These are phyloP conservation scores for Metschnikowia reukaufii DNA, from an alignment of 805 yeast genomes.

Conservation along the genomic window DNA sequence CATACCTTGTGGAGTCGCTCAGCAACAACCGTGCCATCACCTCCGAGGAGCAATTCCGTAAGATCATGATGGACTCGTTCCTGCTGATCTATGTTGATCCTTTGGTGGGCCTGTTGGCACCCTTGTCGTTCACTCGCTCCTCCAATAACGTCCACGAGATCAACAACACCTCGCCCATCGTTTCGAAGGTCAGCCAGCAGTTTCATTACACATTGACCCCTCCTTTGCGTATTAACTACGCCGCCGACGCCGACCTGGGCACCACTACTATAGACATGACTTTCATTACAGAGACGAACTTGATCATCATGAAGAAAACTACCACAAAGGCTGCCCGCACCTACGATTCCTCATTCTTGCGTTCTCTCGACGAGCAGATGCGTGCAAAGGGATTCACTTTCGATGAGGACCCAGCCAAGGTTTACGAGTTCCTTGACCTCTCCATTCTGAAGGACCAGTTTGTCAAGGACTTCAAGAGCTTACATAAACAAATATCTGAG, in stretches of 20 bases:
- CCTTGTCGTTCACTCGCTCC: slow-evolving; percentile 28
- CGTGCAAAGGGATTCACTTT: slow-evolving; percentile 18
- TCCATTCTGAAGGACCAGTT: slow-evolving; percentile 17
- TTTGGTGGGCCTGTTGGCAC: slow-evolving; percentile 35
- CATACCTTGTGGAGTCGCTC: slow-evolving; percentile 23
- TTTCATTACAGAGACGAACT: slow-evolving; percentile 20
- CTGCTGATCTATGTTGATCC: slow-evolving; percentile 40
- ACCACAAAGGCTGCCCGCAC: slow-evolving; percentile 14
- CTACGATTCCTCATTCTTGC: slow-evolving; percentile 17
- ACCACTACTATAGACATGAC: slow-evolving; percentile 17
- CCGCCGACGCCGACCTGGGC: slow-evolving; percentile 13
- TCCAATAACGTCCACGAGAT: slow-evolving; percentile 31
- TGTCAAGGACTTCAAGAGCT: slow-evolving; percentile 16
- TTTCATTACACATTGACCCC: slow-evolving; percentile 21
- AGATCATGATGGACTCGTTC: slow-evolving; percentile 34
- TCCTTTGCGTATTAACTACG: slow-evolving; percentile 17
- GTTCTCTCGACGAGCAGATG: slow-evolving; percentile 18
- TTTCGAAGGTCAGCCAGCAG: slow-evolving; percentile 21
- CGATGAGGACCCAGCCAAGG: slow-evolving; percentile 16
- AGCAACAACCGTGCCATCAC: slow-evolving; percentile 24
- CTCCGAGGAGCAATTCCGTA: slow-evolving; percentile 37
- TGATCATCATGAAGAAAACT: slow-evolving; percentile 20
- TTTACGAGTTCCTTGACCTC: slow-evolving; percentile 14
- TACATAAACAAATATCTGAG: slow-evolving; percentile 15
- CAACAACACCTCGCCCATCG: slow-evolving; percentile 18